Percentiles rank a stretch among this genome's conserved stretches.
Conservation (phyloP, 2,329 filamentous ascomycete species). For the Pseudopithomyces chartarum region DNA sequence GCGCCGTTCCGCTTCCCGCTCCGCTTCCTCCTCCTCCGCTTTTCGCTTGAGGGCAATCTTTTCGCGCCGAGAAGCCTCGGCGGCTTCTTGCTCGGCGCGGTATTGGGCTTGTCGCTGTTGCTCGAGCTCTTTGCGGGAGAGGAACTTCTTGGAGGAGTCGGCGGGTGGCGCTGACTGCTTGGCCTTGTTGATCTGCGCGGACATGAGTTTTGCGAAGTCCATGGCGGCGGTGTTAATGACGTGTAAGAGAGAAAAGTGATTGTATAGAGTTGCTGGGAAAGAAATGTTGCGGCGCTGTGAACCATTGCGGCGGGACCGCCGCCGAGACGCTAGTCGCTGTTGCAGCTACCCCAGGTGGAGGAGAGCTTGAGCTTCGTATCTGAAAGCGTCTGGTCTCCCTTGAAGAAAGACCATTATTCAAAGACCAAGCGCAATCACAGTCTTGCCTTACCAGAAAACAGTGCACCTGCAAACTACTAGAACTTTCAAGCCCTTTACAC, state of each 20-base stretch:
- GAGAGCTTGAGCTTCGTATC: background rate
- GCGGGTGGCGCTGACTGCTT: constrained; percentile 57
- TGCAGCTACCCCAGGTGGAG: background rate
- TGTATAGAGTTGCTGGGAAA: background rate
- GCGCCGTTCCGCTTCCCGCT: constrained; percentile 71
- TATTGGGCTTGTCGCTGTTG: constrained; percentile 81
- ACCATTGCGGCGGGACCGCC: background rate
- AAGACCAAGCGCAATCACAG: no score
- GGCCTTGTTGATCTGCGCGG: constrained; percentile 85
- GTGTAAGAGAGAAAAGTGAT: background rate
- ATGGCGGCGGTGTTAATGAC: constrained; percentile 55
- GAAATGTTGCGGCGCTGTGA: background rate
- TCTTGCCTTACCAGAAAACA: no score
- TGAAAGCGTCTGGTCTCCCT: background rate
- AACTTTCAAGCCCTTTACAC: background rate
- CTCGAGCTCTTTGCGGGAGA: constrained; percentile 85
- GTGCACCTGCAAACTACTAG: no score
- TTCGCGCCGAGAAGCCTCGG: constrained; percentile 73
- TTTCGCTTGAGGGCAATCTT: constrained; percentile 81
- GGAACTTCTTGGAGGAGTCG: constrained; percentile 65
- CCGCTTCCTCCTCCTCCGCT: constrained; percentile 81
- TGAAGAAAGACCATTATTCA: background rate
- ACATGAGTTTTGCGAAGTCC: constrained; percentile 96
- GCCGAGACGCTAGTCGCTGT: constrained; percentile 2
- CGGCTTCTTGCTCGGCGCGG: constrained; percentile 75